phyloP scores from a whole-genome alignment of 495 filamentous ascomycete species.

The Neurospora hispaniola region DNA sequence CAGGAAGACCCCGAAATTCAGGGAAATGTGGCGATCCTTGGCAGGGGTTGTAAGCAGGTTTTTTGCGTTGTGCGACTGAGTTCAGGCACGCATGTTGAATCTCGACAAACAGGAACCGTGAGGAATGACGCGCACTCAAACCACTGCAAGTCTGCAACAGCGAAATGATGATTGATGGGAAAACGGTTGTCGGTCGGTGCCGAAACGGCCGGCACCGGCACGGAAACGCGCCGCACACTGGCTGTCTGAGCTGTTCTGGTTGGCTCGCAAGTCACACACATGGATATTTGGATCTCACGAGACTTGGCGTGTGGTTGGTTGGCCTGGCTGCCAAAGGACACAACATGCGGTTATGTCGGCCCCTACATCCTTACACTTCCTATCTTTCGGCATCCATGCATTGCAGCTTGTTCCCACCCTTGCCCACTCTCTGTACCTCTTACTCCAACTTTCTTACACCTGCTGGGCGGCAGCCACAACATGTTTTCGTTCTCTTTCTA shows the following conservation, averaged over 20 bases:
- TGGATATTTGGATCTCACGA: neutral
- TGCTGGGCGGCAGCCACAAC: neutral
- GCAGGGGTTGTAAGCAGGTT: neutral
- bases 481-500: conserved; percentile 2
- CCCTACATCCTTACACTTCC: neutral
- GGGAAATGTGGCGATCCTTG: neutral
- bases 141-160: neutral
- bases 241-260: neutral
- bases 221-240: neutral
- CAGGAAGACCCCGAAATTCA: neutral
- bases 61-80: neutral
- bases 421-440: neutral
- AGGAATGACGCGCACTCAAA: neutral
- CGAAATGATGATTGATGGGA: neutral
- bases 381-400: neutral
- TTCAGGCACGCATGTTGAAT: neutral
- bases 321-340: neutral
- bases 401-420: neutral
- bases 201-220: neutral
- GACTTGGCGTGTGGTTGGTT: neutral
- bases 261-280: neutral
- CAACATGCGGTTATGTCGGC: neutral
- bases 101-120: neutral
- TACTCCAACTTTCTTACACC: neutral
- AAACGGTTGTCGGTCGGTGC: neutral